phyloP scores from a whole-genome alignment of 768 basidiomycete species.

The Russula virescens region DNA sequence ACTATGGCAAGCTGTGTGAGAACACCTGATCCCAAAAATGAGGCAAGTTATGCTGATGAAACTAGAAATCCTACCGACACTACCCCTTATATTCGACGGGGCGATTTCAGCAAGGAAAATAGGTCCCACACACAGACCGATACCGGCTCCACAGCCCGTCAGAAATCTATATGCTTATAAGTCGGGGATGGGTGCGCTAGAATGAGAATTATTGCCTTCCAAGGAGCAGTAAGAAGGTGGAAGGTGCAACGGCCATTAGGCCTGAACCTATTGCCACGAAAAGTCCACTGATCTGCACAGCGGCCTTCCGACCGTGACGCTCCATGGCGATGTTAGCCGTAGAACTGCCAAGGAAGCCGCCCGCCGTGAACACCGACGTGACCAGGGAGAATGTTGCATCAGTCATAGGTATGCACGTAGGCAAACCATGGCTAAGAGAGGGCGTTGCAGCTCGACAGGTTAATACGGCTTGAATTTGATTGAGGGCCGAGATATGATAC shows the following conservation, averaged over 20 bases:
- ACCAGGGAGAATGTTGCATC: conserved; percentile 73
- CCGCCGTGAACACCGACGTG: conserved; percentile 81
- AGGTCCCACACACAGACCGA: conserved; percentile 75
- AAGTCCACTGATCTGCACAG: conserved; percentile 52
- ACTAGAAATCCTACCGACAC: conserved; percentile 47
- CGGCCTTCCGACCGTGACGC: conserved; percentile 62
- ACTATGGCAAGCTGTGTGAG: conserved; percentile 81
- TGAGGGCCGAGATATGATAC: conserved; percentile 89
- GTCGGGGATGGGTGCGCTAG: background rate
- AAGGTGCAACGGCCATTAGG: conserved; percentile 60
- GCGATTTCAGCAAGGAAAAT: conserved; percentile 84
- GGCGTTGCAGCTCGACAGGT: conserved; percentile 49
- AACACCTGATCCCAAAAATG: conserved; percentile 44
- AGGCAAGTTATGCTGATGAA: background rate
- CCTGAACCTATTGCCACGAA: conserved; percentile 53
- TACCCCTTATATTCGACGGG: conserved; percentile 68
- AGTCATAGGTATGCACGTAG: conserved; percentile 77
- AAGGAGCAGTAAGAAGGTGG: conserved; percentile 48
- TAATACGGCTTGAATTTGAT: conserved; percentile 76
- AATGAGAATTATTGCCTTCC: conserved; percentile 52
- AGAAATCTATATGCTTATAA: conserved; percentile 42
- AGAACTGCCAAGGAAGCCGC: conserved; percentile 77
- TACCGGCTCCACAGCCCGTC: conserved; percentile 64
- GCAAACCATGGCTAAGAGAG: conserved; percentile 38
- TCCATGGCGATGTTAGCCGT: conserved; percentile 65